Base-by-base conservation (phyloP, 1,284 basidiomycete species). In the Fistulinella staudtii region DNA sequence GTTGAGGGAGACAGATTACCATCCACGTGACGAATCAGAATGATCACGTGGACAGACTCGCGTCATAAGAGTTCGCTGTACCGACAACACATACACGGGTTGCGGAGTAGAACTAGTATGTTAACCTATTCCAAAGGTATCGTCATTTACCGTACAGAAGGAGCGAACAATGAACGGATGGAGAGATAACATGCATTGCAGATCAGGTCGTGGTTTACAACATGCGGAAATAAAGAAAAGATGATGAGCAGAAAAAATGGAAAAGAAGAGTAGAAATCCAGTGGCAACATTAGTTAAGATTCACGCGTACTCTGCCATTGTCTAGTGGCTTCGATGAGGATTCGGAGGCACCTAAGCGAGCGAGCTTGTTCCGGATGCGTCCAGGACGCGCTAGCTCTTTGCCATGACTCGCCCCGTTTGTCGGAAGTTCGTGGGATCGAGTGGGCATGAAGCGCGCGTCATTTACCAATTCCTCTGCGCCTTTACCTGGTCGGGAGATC, bases 301-400 rank as follows among this genome's bases (percentile, higher is more conserved):
- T 66, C 46, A 63, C 56, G 45, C 61, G 65, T 46, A 67, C 62
- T 65, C 61, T 63, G 36, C 61, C 59, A 48, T 49, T 64, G 51
- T 66, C 64, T 23, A 57, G 63, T 33, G 61, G 64, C 48, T 51
- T 66, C 40, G 63, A 39, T 0, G 60, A 47, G 13, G 65, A 41
- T 37, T 67, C 61, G 31, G 63, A 44, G 30, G 50, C 27, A 23
- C 64, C 64, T 6, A 63, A 21, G 39, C 61, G 61, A 29, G 48
- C 40, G 42, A 63, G 51, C 43, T 46, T 63, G 47, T 42, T 62
- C 23, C 61, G 64, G 41, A 67, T 49, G 38, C 64, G 62, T 17
- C 54, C 59, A 22, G 50, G 38, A 34, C 62, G 65, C 3, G 33
- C 39, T 18, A 21, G 17, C 37, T 64, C 57, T 30, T 52, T 60